phyloP scores from a whole-genome alignment of 2,329 filamentous ascomycete genomes.

The Colletotrichum sp. region DNA sequence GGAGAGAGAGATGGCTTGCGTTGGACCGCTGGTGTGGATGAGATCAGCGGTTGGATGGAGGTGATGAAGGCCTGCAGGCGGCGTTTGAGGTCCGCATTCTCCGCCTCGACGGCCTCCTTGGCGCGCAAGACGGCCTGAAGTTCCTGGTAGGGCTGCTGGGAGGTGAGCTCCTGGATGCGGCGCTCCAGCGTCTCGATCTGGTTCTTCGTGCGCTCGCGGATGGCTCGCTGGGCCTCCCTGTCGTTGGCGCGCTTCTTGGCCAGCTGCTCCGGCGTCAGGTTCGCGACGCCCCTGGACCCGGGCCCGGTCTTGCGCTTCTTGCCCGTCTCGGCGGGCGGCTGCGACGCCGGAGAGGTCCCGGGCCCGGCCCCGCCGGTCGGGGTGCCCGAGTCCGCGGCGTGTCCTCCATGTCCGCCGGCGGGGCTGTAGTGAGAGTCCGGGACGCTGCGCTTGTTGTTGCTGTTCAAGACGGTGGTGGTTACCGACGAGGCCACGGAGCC shows the following conservation, averaged over 20 bases:
- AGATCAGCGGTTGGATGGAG: slow-evolving; percentile 65
- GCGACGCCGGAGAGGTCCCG: slow-evolving; percentile 6
- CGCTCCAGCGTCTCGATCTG: slow-evolving; percentile 79
- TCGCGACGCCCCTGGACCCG: slow-evolving; percentile 58
- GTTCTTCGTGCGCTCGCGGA: slow-evolving; percentile 80
- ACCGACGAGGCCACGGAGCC: slow-evolving; percentile 19
- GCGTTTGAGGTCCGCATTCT: slow-evolving; percentile 79
- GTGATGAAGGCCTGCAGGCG: slow-evolving; percentile 69
- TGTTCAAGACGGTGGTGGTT: neutral
- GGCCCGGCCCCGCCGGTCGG: neutral
- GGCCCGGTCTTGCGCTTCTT: slow-evolving; percentile 53
- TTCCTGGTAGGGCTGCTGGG: slow-evolving; percentile 83
- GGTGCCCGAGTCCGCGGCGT: neutral
- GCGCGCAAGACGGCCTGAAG: slow-evolving; percentile 76
- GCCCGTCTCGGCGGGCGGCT: slow-evolving; percentile 15
- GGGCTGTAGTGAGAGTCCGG: slow-evolving; percentile 10
- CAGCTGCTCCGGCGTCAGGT: slow-evolving; percentile 76
- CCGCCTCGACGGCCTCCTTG: slow-evolving; percentile 77
- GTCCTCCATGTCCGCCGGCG: neutral
- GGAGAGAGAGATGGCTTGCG: neutral
- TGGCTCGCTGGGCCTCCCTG: slow-evolving; percentile 84
- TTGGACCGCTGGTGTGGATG: slow-evolving; percentile 25
- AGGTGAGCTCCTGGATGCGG: slow-evolving; percentile 76
- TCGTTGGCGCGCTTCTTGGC: slow-evolving; percentile 73
- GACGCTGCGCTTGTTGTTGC: slow-evolving; percentile 15